Base-by-base conservation (phyloP, 202 grass and related monocot genomes). In the Setaria italica region DNA sequence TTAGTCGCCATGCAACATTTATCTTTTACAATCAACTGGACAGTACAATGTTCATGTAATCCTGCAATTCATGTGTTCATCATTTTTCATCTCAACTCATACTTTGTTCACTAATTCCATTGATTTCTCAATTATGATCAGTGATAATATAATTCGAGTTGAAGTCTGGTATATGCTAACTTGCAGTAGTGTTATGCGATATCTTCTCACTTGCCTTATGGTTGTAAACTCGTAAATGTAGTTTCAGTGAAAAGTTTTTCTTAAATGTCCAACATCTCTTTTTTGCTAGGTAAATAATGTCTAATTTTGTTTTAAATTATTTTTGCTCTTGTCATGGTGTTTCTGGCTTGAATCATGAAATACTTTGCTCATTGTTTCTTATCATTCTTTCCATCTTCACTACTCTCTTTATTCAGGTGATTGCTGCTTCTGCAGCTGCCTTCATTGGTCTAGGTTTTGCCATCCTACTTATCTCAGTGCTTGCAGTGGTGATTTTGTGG, bases 401-500 rank as follows among this genome's bases (percentile, higher is more conserved):
- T 76, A 41, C 80, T 72, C 49, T 85, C 20, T 87, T 34, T 89
- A 45, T 84, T 81, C 90, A 99, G 96, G 93, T 72, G 53, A 87
- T 91, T 96, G 82, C 82, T 86, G 85, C 86, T 86, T 89, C 81
- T 77, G 77, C 74, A 65, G 76, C 70, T 56, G 82, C 76, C 56
- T 91, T 94, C 74, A 29, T 99, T 86, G 89, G 91, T 91, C 57
- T 94, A 47, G 90, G 86, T 82, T 82, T 99, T 85, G 79, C 86
- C 82, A 76, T 91, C 68, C 85, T 92, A 84, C 51, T 92, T 70
- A 79, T 79, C 4, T 77, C 90, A 57, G 39, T 94, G 57, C 74
- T 87, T 63, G 85, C 88, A 9, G 66, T 84, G 69, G 72, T 89
- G 85, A 83, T 94, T 79, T 92, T 99, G 67, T 99, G 93, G 96